Conservation (phyloP, 1,139 yeast species). For the Pichia sp. region DNA sequence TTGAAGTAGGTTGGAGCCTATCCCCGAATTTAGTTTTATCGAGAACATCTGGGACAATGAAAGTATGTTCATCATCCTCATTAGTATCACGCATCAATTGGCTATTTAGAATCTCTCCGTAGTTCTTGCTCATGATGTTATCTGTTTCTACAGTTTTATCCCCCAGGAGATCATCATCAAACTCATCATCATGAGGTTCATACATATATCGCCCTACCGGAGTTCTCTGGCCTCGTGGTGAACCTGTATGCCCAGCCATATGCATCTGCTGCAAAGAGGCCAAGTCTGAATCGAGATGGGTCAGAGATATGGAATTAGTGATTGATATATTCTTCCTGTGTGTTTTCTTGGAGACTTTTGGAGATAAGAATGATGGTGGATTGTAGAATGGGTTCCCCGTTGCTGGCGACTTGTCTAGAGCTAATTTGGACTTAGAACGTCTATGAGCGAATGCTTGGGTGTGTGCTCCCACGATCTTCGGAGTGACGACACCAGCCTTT, state of each 20-base stretch:
- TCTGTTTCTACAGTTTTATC: too few species aligned
- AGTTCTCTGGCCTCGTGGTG: too few species aligned
- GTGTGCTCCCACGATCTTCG: slow-evolving; percentile 12
- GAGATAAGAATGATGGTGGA: slow-evolving; percentile 36
- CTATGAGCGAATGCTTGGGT: slow-evolving; percentile 23
- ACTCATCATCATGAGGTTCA: slow-evolving; percentile 10
- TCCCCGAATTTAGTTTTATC: slow-evolving; percentile 24
- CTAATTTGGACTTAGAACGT: slow-evolving; percentile 33
- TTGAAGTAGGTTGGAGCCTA: slow-evolving; percentile 17
- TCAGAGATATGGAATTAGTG: slow-evolving; percentile 22
- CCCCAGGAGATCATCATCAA: slow-evolving; percentile 4
- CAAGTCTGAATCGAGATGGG: slow-evolving; percentile 25
- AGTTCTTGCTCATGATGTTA: too few species aligned
- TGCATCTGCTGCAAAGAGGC: neutral
- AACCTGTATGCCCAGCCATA: too few species aligned
- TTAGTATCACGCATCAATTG: slow-evolving; percentile 2
- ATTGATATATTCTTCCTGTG: slow-evolving; percentile 26
- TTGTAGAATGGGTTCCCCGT: slow-evolving; percentile 41
- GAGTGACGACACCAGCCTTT: slow-evolving; percentile 19
- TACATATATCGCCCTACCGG: slow-evolving; percentile 9
- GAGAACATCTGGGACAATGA: slow-evolving; percentile 21
- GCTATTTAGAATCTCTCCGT: neutral
- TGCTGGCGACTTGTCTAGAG: slow-evolving; percentile 26
- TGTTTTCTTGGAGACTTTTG: slow-evolving; percentile 27
- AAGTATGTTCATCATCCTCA: slow-evolving; percentile 12